These are phyloP conservation scores for Podospora pseudoanserina DNA, from an alignment of 495 filamentous ascomycete genomes.

Conservation along the genomic window DNA sequence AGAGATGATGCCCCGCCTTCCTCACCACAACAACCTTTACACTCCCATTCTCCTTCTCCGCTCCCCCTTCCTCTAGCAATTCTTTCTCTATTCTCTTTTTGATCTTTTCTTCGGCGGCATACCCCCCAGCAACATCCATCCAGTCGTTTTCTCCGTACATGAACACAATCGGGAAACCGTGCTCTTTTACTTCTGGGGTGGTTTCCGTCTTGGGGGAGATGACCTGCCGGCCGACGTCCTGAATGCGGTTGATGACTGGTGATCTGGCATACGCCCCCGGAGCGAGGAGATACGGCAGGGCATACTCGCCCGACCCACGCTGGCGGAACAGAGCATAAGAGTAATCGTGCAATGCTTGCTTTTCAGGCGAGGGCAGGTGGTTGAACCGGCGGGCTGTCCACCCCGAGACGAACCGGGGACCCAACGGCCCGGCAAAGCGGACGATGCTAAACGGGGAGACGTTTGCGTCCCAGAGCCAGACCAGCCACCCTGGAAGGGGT, in stretches of 20 bases:
- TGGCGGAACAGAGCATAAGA: slow-evolving; percentile 92
- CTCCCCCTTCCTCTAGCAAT: slow-evolving; percentile 63
- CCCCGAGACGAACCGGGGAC: slow-evolving; percentile 86
- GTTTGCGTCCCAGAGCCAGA: slow-evolving; percentile 94
- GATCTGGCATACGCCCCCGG: slow-evolving; percentile 89
- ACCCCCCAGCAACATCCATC: slow-evolving; percentile 93
- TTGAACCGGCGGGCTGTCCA: slow-evolving; percentile 93
- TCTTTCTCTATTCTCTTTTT: slow-evolving; percentile 59
- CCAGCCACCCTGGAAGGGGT: slow-evolving; percentile 76
- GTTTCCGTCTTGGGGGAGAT: slow-evolving; percentile 38
- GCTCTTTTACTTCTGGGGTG: slow-evolving; percentile 50
- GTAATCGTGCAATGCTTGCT: slow-evolving; percentile 83
- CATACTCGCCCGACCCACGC: slow-evolving; percentile 92
- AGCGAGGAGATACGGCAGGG: slow-evolving; percentile 84
- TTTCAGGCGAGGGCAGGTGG: slow-evolving; percentile 76
- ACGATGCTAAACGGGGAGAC: slow-evolving; percentile 91
- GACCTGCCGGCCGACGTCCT: slow-evolving; percentile 72
- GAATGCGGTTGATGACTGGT: slow-evolving; percentile 80
- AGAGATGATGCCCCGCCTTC: slow-evolving; percentile 87
- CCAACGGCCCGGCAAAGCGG: slow-evolving; percentile 85
- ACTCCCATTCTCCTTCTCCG: slow-evolving; percentile 65
- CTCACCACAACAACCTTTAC: slow-evolving; percentile 82
- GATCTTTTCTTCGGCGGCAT: slow-evolving; percentile 75
- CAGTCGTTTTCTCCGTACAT: slow-evolving; percentile 98
- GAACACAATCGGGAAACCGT: slow-evolving; percentile 77